phyloP scores from a whole-genome alignment of 805 yeast genomes.

The Maudiozyma barnettii region DNA sequence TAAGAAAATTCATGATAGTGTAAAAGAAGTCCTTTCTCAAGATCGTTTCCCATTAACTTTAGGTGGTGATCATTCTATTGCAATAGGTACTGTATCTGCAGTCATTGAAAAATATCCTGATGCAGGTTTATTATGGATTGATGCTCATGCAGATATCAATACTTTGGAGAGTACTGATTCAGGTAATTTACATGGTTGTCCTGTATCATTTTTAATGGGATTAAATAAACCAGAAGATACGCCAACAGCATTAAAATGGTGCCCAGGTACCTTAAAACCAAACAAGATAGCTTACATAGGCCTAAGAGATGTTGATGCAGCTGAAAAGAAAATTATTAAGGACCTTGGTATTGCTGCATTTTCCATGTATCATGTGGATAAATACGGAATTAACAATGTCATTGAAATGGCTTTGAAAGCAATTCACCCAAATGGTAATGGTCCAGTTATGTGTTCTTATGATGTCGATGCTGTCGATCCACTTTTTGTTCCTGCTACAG shows the following conservation, averaged over 20 bases:
- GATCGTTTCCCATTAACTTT: slow-evolving; percentile 65
- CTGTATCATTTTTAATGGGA: slow-evolving; percentile 85
- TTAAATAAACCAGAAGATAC: slow-evolving; percentile 43
- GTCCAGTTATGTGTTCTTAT: slow-evolving; percentile 83
- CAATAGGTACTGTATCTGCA: slow-evolving; percentile 86
- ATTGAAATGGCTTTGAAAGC: slow-evolving; percentile 81
- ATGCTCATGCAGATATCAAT: slow-evolving; percentile 96
- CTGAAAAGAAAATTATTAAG: slow-evolving; percentile 66
- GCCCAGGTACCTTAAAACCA: slow-evolving; percentile 55
- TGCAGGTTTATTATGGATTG: slow-evolving; percentile 89
- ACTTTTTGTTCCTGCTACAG: slow-evolving; percentile 88
- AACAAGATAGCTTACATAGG: slow-evolving; percentile 85
- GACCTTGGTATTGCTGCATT: slow-evolving; percentile 72
- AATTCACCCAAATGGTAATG: slow-evolving; percentile 55
- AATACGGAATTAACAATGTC: slow-evolving; percentile 84
- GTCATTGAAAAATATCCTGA: slow-evolving; percentile 72
- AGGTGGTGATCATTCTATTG: slow-evolving; percentile 97
- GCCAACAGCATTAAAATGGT: slow-evolving; percentile 76
- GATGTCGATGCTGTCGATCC: slow-evolving; percentile 98
- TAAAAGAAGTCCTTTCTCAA: slow-evolving; percentile 39
- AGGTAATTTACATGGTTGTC: slow-evolving; percentile 95
- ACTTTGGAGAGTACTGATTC: slow-evolving; percentile 73
- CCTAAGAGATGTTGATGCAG: slow-evolving; percentile 82
- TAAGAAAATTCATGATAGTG: slow-evolving; percentile 51
- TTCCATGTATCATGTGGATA: slow-evolving; percentile 94